Conservation (phyloP, 169 alveolate genomes). For the Plasmodium knowlesi region DNA sequence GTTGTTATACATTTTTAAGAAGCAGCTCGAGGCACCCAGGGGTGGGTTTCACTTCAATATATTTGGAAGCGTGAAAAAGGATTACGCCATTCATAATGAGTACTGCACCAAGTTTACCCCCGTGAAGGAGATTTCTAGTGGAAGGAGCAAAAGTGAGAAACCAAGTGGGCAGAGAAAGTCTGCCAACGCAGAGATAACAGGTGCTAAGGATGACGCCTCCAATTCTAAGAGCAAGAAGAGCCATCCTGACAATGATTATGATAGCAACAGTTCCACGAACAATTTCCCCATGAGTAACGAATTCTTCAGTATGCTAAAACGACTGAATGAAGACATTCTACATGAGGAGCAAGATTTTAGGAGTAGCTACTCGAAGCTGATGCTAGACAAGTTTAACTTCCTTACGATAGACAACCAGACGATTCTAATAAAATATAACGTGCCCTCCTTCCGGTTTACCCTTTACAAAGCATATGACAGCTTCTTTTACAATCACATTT, state of each 20-base stretch:
- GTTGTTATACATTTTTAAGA: conserved; percentile 33
- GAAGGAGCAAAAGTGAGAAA: not conserved
- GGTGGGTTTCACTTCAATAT: not conserved
- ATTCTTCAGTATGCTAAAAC: conserved; percentile 12
- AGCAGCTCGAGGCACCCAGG: conserved; percentile 24
- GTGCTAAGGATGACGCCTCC: not conserved
- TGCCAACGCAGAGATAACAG: not conserved
- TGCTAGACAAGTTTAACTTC: conserved; percentile 42
- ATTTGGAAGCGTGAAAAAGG: conserved; percentile 34
- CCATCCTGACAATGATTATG: not conserved
- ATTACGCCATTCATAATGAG: conserved; percentile 18
- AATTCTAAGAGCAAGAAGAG: not conserved
- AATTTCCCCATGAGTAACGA: not conserved
- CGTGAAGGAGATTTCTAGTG: not conserved
- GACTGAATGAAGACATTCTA: conserved; percentile 18
- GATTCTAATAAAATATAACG: conserved; percentile 33
- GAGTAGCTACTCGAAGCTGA: conserved; percentile 10
- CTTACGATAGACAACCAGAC: conserved; percentile 51
- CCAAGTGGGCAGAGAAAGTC: not conserved
- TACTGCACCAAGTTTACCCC: conserved; percentile 25
- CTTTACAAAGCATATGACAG: conserved; percentile 46
- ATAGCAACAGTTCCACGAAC: not conserved
- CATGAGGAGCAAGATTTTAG: conserved; percentile 1
- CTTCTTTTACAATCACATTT: conserved; percentile 41
- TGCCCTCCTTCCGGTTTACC: conserved; percentile 46